These are phyloP conservation scores for Cladosporium sp. DNA, from an alignment of 2,329 filamentous ascomycete genomes.

Conservation along the genomic window DNA sequence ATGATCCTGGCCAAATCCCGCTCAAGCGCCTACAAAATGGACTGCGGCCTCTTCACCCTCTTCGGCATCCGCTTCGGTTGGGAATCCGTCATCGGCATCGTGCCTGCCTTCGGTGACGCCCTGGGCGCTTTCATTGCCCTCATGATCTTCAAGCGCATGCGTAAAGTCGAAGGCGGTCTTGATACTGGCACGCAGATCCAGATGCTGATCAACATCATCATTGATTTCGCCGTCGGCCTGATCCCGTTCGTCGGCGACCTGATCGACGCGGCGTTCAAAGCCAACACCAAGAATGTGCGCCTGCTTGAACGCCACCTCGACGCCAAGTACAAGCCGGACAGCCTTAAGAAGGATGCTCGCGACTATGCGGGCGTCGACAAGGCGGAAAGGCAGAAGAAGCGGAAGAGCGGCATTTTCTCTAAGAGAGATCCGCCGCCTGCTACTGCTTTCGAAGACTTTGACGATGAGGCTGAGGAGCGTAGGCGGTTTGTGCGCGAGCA, in stretches of 20 bases:
- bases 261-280: conserved; percentile 69
- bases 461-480: conserved; percentile 38
- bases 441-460: conserved; percentile 49
- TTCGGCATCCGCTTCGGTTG: conserved; percentile 85
- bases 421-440: conserved; percentile 43
- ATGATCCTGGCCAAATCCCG: conserved; percentile 84
- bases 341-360: conserved; percentile 28
- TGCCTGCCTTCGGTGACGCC: conserved; percentile 78
- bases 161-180: conserved; percentile 74
- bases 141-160: conserved; percentile 72
- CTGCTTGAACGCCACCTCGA: conserved; percentile 68
- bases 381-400: conserved; percentile 37
- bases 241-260: conserved; percentile 77
- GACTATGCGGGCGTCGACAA: conserved; percentile 29
- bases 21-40: conserved; percentile 78
- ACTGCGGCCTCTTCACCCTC: conserved; percentile 79
- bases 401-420: conserved; percentile 35
- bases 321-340: conserved; percentile 60
- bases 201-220: conserved; percentile 78
- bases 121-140: conserved; percentile 72
- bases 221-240: conserved; percentile 74
- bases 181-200: conserved; percentile 58
- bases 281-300: conserved; percentile 74
- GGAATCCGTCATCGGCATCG: conserved; percentile 78
- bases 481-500: conserved; percentile 20